Conservation (phyloP, 2,329 filamentous ascomycete genomes). For the Plectosphaerella sp. region DNA sequence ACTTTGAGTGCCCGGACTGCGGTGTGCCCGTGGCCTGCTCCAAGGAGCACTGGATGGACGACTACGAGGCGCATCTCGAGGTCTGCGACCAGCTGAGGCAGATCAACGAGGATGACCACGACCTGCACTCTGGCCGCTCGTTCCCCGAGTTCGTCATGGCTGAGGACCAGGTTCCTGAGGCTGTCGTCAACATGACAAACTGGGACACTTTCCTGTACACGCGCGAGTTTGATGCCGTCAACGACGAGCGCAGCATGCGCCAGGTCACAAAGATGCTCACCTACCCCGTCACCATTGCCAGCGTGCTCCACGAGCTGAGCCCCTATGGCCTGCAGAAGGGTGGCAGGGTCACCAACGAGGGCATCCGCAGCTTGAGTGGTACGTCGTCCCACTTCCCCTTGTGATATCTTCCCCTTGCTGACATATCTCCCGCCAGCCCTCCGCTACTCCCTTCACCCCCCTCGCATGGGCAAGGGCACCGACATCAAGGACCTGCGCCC, state of each 20-base stretch:
- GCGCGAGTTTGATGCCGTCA: slow-evolving; percentile 83
- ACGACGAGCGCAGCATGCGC: slow-evolving; percentile 84
- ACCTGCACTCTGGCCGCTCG: slow-evolving; percentile 81
- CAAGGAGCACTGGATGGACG: slow-evolving; percentile 91
- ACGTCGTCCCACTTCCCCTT: slow-evolving; percentile 27
- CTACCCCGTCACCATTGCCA: slow-evolving; percentile 88
- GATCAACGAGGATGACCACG: slow-evolving; percentile 98
- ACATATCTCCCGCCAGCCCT: slow-evolving; percentile 54
- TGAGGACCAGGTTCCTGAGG: slow-evolving; percentile 83
- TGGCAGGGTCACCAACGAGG: slow-evolving; percentile 77
- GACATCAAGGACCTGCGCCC: slow-evolving; percentile 76
- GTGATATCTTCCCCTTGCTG: not conserved
- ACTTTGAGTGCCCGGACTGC: slow-evolving; percentile 95
- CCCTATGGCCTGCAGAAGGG: slow-evolving; percentile 78
- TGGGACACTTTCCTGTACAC: slow-evolving; percentile 98
- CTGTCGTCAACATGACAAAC: slow-evolving; percentile 93
- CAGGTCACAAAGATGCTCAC: slow-evolving; percentile 92
- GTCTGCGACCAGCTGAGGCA: slow-evolving; percentile 88
- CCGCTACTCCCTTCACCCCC: slow-evolving; percentile 89
- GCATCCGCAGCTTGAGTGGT: slow-evolving; percentile 91
- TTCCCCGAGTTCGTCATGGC: slow-evolving; percentile 95
- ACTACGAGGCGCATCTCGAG: slow-evolving; percentile 89
- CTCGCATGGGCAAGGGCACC: slow-evolving; percentile 68
- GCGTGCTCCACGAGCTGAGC: slow-evolving; percentile 88
- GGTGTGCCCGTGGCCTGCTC: slow-evolving; percentile 91